Conservation (phyloP, 345 rosid species). For the Eucalyptus curtisii region DNA sequence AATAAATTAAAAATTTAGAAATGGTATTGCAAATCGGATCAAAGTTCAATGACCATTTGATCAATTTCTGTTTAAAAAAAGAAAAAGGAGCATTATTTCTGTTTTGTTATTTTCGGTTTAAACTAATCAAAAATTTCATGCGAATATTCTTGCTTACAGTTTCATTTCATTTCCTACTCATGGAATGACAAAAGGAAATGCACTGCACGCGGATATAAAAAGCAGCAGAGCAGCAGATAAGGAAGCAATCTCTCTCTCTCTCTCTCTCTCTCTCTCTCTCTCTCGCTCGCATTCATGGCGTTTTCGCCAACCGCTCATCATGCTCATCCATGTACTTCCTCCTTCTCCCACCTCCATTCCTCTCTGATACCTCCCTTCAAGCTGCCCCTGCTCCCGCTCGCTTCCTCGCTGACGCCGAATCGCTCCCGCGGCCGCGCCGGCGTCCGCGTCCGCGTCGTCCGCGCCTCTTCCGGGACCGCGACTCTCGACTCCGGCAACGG, state of each 20-base stretch:
- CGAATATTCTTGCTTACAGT: not conserved
- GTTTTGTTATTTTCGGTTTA: not conserved
- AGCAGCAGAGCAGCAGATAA: not conserved
- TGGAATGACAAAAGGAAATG: not conserved
- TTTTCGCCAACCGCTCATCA: not conserved
- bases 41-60: fast-evolving
- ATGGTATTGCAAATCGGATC: fast-evolving
- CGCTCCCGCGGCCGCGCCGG: not conserved
- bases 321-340: not conserved
- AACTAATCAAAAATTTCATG: not conserved
- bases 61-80: not conserved
- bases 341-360: not conserved
- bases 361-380: conserved; percentile 2
- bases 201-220: not conserved
- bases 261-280: not conserved
- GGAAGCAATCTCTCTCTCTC: not conserved
- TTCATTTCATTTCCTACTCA: not conserved
- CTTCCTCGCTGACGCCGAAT: not conserved
- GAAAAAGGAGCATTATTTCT: not conserved
- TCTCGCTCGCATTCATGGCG: not conserved
- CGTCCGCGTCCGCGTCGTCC: not conserved
- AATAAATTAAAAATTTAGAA: not conserved
- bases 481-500: conserved; percentile 44
- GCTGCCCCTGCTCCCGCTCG: not conserved
- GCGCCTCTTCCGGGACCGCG: conserved; percentile 6